Conservation (phyloP, 2,329 filamentous ascomycete genomes). For the Lachnellula suecica region DNA sequence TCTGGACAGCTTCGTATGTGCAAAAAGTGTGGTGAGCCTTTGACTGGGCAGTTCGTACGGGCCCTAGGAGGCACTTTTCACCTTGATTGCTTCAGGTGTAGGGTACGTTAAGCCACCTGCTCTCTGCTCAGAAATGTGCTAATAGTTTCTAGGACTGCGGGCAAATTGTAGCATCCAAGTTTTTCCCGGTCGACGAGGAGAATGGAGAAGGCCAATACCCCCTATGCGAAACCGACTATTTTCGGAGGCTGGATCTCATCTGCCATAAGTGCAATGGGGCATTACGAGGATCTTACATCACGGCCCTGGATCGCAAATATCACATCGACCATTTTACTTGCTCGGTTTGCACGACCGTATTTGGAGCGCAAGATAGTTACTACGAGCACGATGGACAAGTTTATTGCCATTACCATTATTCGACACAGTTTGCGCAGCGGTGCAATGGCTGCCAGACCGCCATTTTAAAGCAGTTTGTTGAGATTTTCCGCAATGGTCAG, state of each 20-base stretch:
- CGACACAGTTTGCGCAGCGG: constrained; percentile 91
- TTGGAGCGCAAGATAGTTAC: constrained; percentile 96
- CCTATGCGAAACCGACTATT: constrained; percentile 97
- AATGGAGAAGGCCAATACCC: constrained; percentile 85
- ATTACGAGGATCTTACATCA: constrained; percentile 95
- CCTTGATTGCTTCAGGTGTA: constrained; percentile 95
- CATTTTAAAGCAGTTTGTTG: constrained; percentile 97
- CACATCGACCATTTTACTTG: constrained; percentile 99
- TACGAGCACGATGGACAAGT: constrained; percentile 97
- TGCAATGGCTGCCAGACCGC: constrained; percentile 97
- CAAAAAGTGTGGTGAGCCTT: constrained; percentile 82
- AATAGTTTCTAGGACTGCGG: constrained; percentile 74
- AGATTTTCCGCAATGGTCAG: constrained; percentile 96
- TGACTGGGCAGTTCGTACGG: constrained; percentile 95
- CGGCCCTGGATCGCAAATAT: constrained; percentile 95
- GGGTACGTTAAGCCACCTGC: constrained; percentile 52
- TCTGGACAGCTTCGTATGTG: constrained; percentile 66
- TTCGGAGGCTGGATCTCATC: constrained; percentile 83
- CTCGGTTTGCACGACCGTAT: constrained; percentile 95
- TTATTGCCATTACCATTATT: constrained; percentile 99
- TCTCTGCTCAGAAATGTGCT: constrained; percentile 14
- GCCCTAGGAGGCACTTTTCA: constrained; percentile 93
- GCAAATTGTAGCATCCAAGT: constrained; percentile 96
- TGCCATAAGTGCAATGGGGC: constrained; percentile 92
- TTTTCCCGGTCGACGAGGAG: constrained; percentile 94